Percentiles rank a stretch among this genome's conserved stretches.
phyloP scores from a whole-genome alignment of 129 eudicot species.

The Gnaphalium uliginosum region DNA sequence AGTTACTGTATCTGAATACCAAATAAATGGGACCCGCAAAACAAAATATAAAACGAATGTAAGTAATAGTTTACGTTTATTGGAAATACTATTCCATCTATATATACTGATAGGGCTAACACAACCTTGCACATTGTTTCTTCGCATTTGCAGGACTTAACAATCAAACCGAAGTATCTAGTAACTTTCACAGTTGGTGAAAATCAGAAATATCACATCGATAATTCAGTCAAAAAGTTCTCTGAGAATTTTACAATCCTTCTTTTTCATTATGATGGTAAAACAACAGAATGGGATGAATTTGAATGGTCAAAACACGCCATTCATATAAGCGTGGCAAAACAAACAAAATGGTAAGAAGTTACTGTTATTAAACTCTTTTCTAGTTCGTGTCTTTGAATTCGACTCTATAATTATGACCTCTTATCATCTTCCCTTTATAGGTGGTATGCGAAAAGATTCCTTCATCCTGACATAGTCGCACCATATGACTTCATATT shows the following conservation, averaged over 20 bases:
- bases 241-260: slow-evolving; percentile 79
- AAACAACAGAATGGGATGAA: slow-evolving; percentile 84
- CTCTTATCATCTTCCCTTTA: slow-evolving; percentile 1
- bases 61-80: not conserved
- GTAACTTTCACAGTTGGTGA: slow-evolving; percentile 85
- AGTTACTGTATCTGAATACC: not conserved
- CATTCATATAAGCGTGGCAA: slow-evolving; percentile 69
- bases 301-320: slow-evolving; percentile 91
- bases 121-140: not conserved
- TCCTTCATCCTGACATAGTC: slow-evolving; percentile 91
- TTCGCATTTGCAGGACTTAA: slow-evolving; percentile 64
- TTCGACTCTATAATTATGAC: slow-evolving; percentile 12
- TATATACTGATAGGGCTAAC: not conserved
- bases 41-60: not conserved
- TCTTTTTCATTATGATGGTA: slow-evolving; percentile 92
- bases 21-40: not conserved
- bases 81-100: not conserved
- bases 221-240: slow-evolving; percentile 75
- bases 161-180: slow-evolving; percentile 65
- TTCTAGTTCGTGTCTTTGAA: slow-evolving; percentile 2
- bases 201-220: slow-evolving; percentile 61
- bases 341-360: slow-evolving; percentile 88
- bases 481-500: slow-evolving; percentile 89
- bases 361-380: not conserved
- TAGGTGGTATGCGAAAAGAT: slow-evolving; percentile 98